Conservation (phyloP, 805 yeast genomes). For the Schwanniomyces sp. region DNA sequence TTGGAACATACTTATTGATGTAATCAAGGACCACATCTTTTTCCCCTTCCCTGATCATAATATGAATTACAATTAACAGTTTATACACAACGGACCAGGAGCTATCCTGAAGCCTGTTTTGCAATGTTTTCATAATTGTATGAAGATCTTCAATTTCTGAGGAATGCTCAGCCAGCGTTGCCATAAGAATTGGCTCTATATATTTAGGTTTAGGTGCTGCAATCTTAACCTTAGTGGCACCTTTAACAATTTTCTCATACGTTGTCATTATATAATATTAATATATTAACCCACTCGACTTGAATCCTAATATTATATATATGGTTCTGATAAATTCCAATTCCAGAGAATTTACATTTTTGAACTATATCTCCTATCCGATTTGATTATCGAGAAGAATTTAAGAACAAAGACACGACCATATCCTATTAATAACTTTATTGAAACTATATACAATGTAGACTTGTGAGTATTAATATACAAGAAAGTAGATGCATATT, state of each 20-base stretch:
- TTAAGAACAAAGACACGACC: neutral
- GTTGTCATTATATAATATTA: conserved; percentile 47
- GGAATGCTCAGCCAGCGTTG: conserved; percentile 53
- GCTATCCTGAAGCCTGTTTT: conserved; percentile 63
- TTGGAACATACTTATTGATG: conserved; percentile 46
- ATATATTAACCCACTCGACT: neutral
- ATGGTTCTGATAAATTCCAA: neutral
- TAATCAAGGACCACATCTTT: conserved; percentile 68
- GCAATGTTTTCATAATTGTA: conserved; percentile 66
- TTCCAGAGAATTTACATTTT: neutral
- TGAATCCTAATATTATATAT: neutral
- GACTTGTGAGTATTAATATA: neutral
- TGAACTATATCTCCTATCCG: conserved; percentile 1
- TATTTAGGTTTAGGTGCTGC: conserved; percentile 99
- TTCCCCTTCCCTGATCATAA: conserved; percentile 92
- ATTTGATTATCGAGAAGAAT: neutral
- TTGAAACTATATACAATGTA: neutral
- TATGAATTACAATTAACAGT: conserved; percentile 78
- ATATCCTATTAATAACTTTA: neutral
- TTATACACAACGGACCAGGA: conserved; percentile 94
- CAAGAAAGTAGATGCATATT: neutral
- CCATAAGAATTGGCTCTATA: conserved; percentile 84
- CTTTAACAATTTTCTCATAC: conserved; percentile 72
- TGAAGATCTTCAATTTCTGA: conserved; percentile 53
- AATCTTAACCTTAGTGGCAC: conserved; percentile 53